Evolutionary conservation across 1,284 basidiomycete species (phyloP).

Genomic region (Ganoderma meredithae): DNA sequence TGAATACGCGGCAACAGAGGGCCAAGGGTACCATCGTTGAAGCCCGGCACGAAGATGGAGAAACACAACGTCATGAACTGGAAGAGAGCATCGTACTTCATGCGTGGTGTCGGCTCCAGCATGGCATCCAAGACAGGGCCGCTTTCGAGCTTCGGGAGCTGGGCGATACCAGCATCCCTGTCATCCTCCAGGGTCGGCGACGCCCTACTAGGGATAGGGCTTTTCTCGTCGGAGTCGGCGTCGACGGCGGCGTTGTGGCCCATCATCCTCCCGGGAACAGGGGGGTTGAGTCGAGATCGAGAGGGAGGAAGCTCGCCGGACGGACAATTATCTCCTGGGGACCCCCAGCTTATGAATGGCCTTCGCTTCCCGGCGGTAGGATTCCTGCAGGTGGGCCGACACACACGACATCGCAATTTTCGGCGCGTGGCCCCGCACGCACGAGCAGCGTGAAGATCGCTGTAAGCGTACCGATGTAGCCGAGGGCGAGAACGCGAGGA

Average conservation of each 20-base stretch:
- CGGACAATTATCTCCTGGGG: neutral
- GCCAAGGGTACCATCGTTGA: slow-evolving; percentile 70
- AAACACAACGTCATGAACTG: slow-evolving; percentile 51
- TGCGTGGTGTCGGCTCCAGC: slow-evolving; percentile 21
- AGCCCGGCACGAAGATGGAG: slow-evolving; percentile 56
- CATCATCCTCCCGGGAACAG: slow-evolving; percentile 5
- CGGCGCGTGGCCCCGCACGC: slow-evolving; percentile 2
- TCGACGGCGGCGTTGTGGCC: slow-evolving; percentile 4
- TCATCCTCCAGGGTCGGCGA: slow-evolving; percentile 14
- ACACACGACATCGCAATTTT: slow-evolving; percentile 6
- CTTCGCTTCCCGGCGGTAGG: neutral
- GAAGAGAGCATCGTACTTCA: slow-evolving; percentile 34
- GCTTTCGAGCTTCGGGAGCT: slow-evolving; percentile 14
- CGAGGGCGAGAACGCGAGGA: neutral
- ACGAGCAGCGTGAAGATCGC: neutral
- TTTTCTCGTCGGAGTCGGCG: slow-evolving; percentile 17
- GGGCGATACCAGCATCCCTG: neutral
- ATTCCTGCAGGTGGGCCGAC: slow-evolving; percentile 8
- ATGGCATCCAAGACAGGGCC: neutral
- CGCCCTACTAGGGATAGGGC: slow-evolving; percentile 9
- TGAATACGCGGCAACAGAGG: slow-evolving; percentile 65
- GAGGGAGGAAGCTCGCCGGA: neutral
- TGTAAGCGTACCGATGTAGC: neutral
- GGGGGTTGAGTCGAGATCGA: neutral
- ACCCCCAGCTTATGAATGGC: neutral